Evolutionary conservation across 1,139 yeast genomes (phyloP), one percentile per base, ranked within the genome.

Genomic region (Zygoascus sp.): DNA sequence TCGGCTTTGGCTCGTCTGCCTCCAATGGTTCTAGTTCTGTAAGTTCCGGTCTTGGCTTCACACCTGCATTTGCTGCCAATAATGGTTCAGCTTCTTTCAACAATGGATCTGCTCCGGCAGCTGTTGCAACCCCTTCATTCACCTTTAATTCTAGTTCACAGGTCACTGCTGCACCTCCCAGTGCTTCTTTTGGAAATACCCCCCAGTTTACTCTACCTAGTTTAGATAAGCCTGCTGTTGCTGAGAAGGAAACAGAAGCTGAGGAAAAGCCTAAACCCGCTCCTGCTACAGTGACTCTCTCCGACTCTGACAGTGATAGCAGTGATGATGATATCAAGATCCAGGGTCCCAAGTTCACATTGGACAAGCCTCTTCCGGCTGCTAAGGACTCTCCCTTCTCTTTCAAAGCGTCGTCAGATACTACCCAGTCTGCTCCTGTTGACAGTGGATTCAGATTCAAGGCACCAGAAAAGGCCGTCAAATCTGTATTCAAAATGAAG

Each of bases 321-420:
- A 27, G 40, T 6, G 57, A 55, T 30, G 54, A 51, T 25, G 56
- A 54, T n/a, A 48, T 48, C 10, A 51, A 50, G 38, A 46, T 50
- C 34, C 46, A 51, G 39, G 59, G 60, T n/a, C 60, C 60, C 7
- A 46, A 48, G 27, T 57, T 57, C 45, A 49, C 50, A 13, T 22
- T 57, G 42, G 53, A 44, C 21, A 46, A 45, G 34, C 54, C 55
- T 3, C 45, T 46, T 13, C 55, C 59, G 3, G 51, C 55, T 8
- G 47, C 54, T 19, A 50, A 44, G 17, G 51, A 51, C 27, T 42
- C 59, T 3, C 58, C 60, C 15, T 57, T 57, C 42, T 21, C 45
- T 1, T 53, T 35, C 25, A 20, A 7, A 35, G 16, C 6, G n/a
- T 5, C 2, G 25, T n/a, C n/a, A n/a, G n/a, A 20, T 5, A 13